phyloP scores from a whole-genome alignment of 495 filamentous ascomycete genomes.

The Daldinia bambusicola region DNA sequence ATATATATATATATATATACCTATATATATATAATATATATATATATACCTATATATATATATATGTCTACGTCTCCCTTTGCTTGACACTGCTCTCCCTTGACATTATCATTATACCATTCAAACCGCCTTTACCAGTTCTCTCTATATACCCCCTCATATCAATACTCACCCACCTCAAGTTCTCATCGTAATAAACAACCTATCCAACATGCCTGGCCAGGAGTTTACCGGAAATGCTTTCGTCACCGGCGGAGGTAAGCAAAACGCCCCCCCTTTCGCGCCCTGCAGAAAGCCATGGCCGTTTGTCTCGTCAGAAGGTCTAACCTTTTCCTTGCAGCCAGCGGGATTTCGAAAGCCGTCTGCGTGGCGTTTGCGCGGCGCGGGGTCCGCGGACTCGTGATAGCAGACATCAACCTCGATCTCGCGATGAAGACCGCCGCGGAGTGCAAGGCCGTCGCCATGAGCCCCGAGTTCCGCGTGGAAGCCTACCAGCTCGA shows the following conservation, averaged over 20 bases:
- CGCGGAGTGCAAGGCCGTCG: neutral
- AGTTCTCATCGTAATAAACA: neutral
- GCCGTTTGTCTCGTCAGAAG: neutral
- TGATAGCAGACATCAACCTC: conserved; percentile 7
- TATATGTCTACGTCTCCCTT: neutral
- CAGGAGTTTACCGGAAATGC: conserved; percentile 9
- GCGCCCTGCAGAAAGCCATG: neutral
- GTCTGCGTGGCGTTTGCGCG: conserved; percentile 4
- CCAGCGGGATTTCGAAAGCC: conserved; percentile 8
- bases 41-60: too few species aligned
- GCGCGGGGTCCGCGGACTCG: neutral
- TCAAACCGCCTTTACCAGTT: neutral
- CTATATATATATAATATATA: too few species aligned
- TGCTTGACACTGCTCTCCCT: neutral
- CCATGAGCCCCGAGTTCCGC: conserved; percentile 11
- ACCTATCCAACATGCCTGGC: conserved; percentile 1
- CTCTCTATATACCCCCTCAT: neutral
- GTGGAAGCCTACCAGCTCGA: conserved; percentile 5
- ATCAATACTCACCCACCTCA: too few species aligned
- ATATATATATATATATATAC: neutral
- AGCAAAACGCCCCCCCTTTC: neutral
- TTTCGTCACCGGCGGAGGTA: conserved; percentile 17
- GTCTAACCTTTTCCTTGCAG: neutral
- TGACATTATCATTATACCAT: neutral
- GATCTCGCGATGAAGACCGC: conserved; percentile 2